Conservation (phyloP, 2,329 filamentous ascomycete genomes). For the Phialocephala sp. region DNA sequence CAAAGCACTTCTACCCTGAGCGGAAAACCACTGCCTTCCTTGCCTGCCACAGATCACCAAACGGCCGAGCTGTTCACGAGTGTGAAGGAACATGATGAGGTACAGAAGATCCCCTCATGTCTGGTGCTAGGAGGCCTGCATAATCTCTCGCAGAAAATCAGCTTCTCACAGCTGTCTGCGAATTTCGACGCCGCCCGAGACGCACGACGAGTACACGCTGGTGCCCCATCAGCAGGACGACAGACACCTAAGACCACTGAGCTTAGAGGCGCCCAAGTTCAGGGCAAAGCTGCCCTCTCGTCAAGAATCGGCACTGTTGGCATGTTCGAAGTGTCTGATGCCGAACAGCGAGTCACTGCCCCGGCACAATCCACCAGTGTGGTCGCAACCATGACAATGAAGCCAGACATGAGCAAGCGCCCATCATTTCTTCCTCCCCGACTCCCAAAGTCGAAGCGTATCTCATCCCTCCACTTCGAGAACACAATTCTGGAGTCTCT, state of each 20-base stretch:
- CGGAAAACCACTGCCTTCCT: neutral
- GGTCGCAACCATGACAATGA: neutral
- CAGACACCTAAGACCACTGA: neutral
- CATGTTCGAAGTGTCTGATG: neutral
- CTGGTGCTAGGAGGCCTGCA: neutral
- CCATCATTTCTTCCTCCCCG: neutral
- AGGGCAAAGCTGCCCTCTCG: neutral
- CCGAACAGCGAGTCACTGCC: neutral
- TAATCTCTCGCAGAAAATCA: neutral
- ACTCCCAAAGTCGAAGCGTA: conserved; percentile 8
- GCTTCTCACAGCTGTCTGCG: neutral
- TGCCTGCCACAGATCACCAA: neutral
- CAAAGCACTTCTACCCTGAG: neutral
- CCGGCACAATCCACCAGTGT: neutral
- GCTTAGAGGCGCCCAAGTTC: neutral
- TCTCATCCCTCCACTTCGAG: conserved; percentile 15
- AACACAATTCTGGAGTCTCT: conserved; percentile 8
- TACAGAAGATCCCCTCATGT: neutral
- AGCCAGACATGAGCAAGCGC: conserved; percentile 3
- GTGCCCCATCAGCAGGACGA: neutral
- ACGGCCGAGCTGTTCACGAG: neutral
- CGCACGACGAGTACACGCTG: neutral
- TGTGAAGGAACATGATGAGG: too few relatives aligned
- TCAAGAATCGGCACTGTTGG: too few relatives aligned
- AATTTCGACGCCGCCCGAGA: neutral